Conservation (phyloP, 2,329 filamentous ascomycete species). For the Colletotrichum sp. region DNA sequence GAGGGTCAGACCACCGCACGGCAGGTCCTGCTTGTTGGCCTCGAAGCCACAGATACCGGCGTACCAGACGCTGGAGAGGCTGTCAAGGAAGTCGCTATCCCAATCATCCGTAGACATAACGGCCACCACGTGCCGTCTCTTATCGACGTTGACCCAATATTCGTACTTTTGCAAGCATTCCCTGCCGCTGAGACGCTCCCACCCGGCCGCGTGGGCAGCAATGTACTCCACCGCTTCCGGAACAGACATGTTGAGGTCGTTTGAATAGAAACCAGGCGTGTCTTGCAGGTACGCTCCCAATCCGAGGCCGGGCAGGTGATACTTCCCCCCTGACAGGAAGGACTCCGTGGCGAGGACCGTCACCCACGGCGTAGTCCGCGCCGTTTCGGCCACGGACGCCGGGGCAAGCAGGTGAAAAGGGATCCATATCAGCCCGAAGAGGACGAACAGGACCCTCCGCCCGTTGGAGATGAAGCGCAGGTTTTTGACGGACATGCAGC, state of each 20-base stretch:
- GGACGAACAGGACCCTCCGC: conserved; percentile 19
- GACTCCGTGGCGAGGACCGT: not conserved
- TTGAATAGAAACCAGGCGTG: not conserved
- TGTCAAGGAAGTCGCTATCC: not conserved
- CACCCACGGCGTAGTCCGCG: conserved; percentile 3
- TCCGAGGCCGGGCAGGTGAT: not conserved
- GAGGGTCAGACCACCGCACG: not conserved
- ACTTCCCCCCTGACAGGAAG: conserved; percentile 18
- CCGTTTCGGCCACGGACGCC: conserved; percentile 1
- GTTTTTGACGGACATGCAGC: conserved; percentile 46
- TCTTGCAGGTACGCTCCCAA: not conserved
- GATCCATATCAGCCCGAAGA: conserved; percentile 26
- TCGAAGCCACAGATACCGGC: not conserved
- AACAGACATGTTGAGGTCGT: not conserved
- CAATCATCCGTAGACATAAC: not conserved
- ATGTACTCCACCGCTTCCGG: not conserved
- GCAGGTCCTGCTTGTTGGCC: not conserved
- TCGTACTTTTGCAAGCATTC: not conserved
- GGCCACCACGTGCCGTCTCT: not conserved
- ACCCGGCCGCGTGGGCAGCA: not conserved
- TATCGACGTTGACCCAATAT: not conserved
- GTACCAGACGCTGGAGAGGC: not conserved
- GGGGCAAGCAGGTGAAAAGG: conserved; percentile 32
- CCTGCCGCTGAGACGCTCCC: not conserved
- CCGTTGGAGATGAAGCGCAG: conserved; percentile 23